Conservation (phyloP, 176 grass and related monocot species). For the Aegilops longissima region DNA sequence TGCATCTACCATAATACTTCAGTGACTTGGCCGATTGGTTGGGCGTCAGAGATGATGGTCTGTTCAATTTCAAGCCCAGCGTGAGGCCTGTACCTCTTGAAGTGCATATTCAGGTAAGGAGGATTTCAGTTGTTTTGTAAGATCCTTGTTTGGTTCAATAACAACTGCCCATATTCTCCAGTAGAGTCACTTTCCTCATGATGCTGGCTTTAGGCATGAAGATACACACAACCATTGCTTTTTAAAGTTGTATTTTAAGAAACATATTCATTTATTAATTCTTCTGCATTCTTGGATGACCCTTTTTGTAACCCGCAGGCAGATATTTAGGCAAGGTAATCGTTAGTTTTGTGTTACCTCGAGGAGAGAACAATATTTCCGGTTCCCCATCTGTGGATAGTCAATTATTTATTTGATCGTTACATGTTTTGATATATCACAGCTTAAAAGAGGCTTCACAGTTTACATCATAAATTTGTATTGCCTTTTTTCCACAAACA, state of each 20-base stretch:
- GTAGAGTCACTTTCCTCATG: conserved; percentile 19
- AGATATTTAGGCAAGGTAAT: conserved; percentile 7
- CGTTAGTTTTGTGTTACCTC: background rate
- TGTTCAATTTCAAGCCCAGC: conserved; percentile 99
- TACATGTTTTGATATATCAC: conserved; percentile 27
- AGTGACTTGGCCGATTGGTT: conserved; percentile 95
- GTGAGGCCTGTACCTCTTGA: conserved; percentile 97
- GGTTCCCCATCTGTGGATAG: background rate
- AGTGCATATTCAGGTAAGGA: conserved; percentile 93
- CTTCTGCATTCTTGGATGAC: background rate
- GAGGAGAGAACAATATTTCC: background rate
- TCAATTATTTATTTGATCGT: conserved; percentile 20
- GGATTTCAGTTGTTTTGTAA: conserved; percentile 34
- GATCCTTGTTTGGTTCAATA: conserved; percentile 2
- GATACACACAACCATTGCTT: conserved; percentile 1
- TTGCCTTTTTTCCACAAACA: conserved; percentile 40
- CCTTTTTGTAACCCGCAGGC: background rate
- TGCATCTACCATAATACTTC: conserved; percentile 28
- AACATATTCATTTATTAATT: conserved; percentile 8
- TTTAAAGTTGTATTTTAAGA: conserved; percentile 18
- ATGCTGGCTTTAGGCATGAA: conserved; percentile 20
- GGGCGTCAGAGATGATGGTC: conserved; percentile 79
- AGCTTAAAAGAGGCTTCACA: conserved; percentile 16
- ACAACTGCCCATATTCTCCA: conserved; percentile 8
- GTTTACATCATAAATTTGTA: conserved; percentile 37